Base-by-base conservation (phyloP, 2,329 filamentous ascomycete species). In the Hypoxylon sp. region DNA sequence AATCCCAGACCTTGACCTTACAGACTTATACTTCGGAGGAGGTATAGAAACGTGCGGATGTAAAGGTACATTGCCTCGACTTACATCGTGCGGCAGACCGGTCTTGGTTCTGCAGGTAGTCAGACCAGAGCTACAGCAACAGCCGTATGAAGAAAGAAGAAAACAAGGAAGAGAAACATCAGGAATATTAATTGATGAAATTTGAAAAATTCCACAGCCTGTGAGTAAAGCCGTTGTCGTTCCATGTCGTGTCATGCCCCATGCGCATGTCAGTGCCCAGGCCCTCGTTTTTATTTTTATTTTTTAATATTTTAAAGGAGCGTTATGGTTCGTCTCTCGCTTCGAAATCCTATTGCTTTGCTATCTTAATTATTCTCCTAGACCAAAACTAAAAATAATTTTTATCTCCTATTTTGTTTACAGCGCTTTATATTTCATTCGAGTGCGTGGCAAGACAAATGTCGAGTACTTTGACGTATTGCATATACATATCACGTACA, bases 161-260 rank as follows among this genome's bases (percentile, higher is more conserved):
- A 63, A 60, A 60, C 36, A 59, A 50, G 49, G 63, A 53, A 68
- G 30, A 21, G 38, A 45, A 3, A 19, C 46, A 51, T 21, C 19
- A 48, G 60, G 43, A 43, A 50, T 58, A 60, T 69, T 64, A 61
- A 71, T 66, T 68, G 60, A 68, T 52, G 19, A 59, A 30, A 30
- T 53, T 49, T 63, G 60, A 30, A 32, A 64, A 59, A 60, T 58
- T 55, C 51, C 52, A 58, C 28, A 56, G 36, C 53, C 51, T 48
- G 41, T 32, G 57, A 65, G 34, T n/a, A 48, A 57, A 45, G 46
- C 59, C 55, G 57, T 62, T 51, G 60, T 69, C 65, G 66, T 71
- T 62, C 68, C 68, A 71, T 71, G 45, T 69, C 60, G 59, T 70
- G 65, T 68, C 65, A 70, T 68, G 34, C 58, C 61, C 63, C 68